Evolutionary conservation across 345 rosid species (phyloP).

Genomic region (Camelina hispida): DNA sequence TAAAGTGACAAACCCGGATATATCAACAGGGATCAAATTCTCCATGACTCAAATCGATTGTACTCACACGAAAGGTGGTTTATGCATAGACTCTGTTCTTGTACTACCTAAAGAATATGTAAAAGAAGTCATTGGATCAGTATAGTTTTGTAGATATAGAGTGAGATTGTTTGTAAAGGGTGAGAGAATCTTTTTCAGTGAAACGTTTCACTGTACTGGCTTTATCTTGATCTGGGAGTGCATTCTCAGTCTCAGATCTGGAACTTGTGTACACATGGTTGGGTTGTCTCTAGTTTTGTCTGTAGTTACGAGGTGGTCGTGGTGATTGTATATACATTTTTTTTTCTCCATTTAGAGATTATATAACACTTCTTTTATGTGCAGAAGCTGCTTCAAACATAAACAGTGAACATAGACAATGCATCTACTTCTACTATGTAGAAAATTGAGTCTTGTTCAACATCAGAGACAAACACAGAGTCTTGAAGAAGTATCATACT

Average conservation of each 20-base stretch:
- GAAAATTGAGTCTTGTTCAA: not conserved
- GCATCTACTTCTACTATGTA: not conserved
- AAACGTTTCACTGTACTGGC: not conserved
- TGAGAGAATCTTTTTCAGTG: conserved; percentile 31
- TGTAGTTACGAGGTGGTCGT: conserved; percentile 28
- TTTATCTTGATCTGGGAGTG: conserved; percentile 18
- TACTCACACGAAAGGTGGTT: conserved; percentile 96
- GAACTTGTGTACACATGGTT: conserved; percentile 42
- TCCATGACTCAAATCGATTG: conserved; percentile 90
- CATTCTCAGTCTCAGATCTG: conserved; percentile 19
- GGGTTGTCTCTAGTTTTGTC: conserved; percentile 35
- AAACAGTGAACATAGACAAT: not conserved
- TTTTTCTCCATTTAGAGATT: not conserved
- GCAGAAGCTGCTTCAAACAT: conserved; percentile 5
- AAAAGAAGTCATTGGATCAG: conserved; percentile 42
- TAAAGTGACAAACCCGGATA: conserved; percentile 47
- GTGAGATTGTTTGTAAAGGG: conserved; percentile 35
- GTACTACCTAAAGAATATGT: conserved; percentile 57
- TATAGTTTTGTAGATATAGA: conserved; percentile 36
- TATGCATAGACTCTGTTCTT: conserved; percentile 72
- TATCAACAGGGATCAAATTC: conserved; percentile 56
- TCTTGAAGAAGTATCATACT: not conserved
- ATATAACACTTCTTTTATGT: not conserved
- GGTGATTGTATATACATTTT: conserved; percentile 28
- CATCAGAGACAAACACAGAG: conserved; percentile 11